These are phyloP conservation scores for Plectranthus barbatus DNA, from an alignment of 257 asterid genomes.

Conservation along the genomic window DNA sequence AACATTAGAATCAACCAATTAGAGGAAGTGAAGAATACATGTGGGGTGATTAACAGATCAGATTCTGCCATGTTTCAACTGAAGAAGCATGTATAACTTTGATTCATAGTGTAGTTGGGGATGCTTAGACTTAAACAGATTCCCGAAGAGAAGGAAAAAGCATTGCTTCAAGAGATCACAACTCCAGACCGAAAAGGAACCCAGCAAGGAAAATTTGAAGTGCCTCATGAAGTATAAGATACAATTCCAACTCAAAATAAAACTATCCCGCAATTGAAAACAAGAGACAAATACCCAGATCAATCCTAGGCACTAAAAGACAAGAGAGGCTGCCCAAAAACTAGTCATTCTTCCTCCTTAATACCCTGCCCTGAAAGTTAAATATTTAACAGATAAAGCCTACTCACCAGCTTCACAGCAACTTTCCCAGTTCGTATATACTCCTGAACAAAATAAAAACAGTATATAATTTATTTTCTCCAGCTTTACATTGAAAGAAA, in stretches of 20 bases:
- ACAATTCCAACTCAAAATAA: neutral
- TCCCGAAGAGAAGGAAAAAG: constrained; percentile 41
- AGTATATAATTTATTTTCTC: neutral
- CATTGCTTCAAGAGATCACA: constrained; percentile 8
- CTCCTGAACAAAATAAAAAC: constrained; percentile 39
- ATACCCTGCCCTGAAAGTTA: neutral
- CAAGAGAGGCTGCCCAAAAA: neutral
- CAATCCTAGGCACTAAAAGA: neutral
- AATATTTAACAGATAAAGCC: neutral
- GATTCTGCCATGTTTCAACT: constrained; percentile 43
- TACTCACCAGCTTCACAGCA: constrained; percentile 86
- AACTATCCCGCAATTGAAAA: neutral
- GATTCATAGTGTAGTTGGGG: constrained; percentile 98
- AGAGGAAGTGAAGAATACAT: neutral
- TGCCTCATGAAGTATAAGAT: neutral
- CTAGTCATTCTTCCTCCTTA: neutral
- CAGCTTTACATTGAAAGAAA: neutral
- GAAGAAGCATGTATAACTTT: constrained; percentile 89
- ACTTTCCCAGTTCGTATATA: constrained; percentile 94
- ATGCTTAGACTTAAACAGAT: constrained; percentile 83
- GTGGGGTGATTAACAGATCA: neutral
- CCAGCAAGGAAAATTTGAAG: neutral
- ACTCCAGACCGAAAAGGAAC: constrained; percentile 4
- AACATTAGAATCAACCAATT: neutral
- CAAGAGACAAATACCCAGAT: neutral